These are phyloP conservation scores for Capsicum pubescens DNA, from an alignment of 257 asterid species.

Conservation along the genomic window DNA sequence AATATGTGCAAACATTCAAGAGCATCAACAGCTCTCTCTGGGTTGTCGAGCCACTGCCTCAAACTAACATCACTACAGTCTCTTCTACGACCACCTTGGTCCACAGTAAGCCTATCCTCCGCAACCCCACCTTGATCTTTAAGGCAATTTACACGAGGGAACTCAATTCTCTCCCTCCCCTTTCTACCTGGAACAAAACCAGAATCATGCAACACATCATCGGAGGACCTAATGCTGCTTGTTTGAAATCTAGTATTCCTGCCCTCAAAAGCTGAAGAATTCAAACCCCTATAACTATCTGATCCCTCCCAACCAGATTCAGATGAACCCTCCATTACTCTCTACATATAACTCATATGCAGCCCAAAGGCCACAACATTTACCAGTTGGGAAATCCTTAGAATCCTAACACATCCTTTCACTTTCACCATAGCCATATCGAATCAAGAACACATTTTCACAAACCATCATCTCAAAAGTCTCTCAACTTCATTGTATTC, in stretches of 20 bases:
- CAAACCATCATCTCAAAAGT: conserved; percentile 17
- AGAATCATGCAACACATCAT: conserved; percentile 63
- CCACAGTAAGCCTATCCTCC: conserved; percentile 38
- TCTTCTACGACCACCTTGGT: conserved; percentile 33
- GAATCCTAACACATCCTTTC: conserved; percentile 34
- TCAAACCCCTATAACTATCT: conserved; percentile 64
- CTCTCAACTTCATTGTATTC: conserved; percentile 12
- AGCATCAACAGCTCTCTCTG: conserved; percentile 76
- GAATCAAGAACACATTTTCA: conserved; percentile 46
- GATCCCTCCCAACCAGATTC: conserved; percentile 82
- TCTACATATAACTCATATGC: conserved; percentile 45
- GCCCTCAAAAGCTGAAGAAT: conserved; percentile 55
- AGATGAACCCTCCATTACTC: conserved; percentile 87
- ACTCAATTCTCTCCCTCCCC: conserved; percentile 50
- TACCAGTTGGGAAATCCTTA: conserved; percentile 35
- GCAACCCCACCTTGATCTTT: conserved; percentile 40
- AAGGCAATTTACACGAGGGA: conserved; percentile 38
- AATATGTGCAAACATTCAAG: conserved; percentile 89
- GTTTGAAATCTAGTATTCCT: conserved; percentile 57
- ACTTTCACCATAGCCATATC: conserved; percentile 47
- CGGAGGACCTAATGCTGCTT: conserved; percentile 54
- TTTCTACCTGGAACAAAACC: conserved; percentile 52
- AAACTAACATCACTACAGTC: conserved; percentile 70
- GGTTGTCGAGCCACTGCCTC: conserved; percentile 92
- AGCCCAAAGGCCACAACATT: conserved; percentile 42